These are phyloP conservation scores for Hordeum vulgare DNA, from an alignment of 176 grass and related monocot genomes.

Conservation along the genomic window MorexV3_pseudomolecules_assembly NC_058518.1:304789121-304789620, in stretches of 20 bases:
- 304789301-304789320: not conserved
- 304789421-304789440: constrained; percentile 43
- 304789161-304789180: not conserved
- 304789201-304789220: not conserved
- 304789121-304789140: constrained; percentile 34
- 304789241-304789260: not conserved
- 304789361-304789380: constrained; percentile 82
- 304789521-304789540: not conserved
- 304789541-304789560: not conserved
- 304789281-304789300: not conserved
- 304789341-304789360: constrained; percentile 14
- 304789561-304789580: not conserved
- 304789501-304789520: not conserved
- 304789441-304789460: not conserved
- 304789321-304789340: not conserved
- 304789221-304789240: not conserved
- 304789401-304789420: constrained; percentile 85
- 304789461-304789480: not conserved
- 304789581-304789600: not conserved
- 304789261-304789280: not conserved
- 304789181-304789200: not conserved
- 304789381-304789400: constrained; percentile 83
- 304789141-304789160: not conserved
- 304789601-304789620: not conserved
- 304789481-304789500: not conserved